These are phyloP conservation scores for Cercospora nicotianae DNA, from an alignment of 2,329 filamentous ascomycete genomes.

Conservation along the genomic window DNA sequence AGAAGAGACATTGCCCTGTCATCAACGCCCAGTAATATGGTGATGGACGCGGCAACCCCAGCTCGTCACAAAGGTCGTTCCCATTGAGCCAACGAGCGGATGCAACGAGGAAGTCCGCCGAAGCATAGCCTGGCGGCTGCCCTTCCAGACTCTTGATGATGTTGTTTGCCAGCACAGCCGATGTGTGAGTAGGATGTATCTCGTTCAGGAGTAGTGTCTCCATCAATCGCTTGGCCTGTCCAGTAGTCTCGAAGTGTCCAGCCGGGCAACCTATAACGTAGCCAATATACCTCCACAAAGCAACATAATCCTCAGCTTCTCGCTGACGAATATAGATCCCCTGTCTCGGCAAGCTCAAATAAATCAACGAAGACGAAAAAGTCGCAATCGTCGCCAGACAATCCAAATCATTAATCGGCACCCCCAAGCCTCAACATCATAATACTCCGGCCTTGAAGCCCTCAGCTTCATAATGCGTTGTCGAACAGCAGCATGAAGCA, in stretches of 20 bases:
- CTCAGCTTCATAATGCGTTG: conserved; percentile 63
- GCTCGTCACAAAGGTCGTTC: conserved; percentile 57
- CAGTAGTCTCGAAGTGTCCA: conserved; percentile 52
- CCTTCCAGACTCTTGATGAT: conserved; percentile 68
- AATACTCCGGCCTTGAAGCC: conserved; percentile 60
- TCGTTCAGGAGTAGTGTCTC: conserved; percentile 67
- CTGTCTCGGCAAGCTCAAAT: conserved; percentile 68
- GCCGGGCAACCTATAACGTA: conserved; percentile 70
- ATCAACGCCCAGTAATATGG: conserved; percentile 62
- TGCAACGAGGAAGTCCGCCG: conserved; percentile 66
- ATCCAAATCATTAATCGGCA: conserved; percentile 76
- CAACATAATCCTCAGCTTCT: conserved; percentile 69
- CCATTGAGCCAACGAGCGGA: conserved; percentile 71
- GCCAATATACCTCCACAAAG: conserved; percentile 73
- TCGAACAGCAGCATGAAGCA: conserved; percentile 68
- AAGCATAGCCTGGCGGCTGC: conserved; percentile 65
- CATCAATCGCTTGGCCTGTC: conserved; percentile 62
- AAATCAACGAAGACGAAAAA: conserved; percentile 69
- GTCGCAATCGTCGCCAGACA: conserved; percentile 69
- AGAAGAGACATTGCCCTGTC: conserved; percentile 65
- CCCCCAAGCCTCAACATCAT: conserved; percentile 57
- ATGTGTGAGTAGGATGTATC: conserved; percentile 63
- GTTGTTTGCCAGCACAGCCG: conserved; percentile 68
- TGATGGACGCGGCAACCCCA: conserved; percentile 59
- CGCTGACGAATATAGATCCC: conserved; percentile 64